Evolutionary conservation across 2,329 filamentous ascomycete species (phyloP).

Genomic region (Myriosclerotinia scirpicola): DNA sequence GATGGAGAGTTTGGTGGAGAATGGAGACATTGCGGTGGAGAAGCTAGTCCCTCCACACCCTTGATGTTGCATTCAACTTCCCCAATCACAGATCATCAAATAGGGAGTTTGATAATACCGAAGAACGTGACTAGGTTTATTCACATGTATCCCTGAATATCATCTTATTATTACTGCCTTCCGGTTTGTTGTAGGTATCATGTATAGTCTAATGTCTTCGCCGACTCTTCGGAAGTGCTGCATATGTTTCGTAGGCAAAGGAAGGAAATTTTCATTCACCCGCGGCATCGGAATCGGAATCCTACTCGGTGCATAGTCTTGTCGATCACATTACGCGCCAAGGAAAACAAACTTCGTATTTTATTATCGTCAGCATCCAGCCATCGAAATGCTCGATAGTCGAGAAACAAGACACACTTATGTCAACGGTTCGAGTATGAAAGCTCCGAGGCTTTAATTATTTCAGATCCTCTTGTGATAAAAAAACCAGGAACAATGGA

Average conservation of each 20-base stretch:
- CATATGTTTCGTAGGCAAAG: background rate
- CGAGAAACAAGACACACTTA: background rate
- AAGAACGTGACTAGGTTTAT: constrained; percentile 11
- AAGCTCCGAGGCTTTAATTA: background rate
- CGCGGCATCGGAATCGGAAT: constrained; percentile 5
- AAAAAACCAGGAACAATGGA: background rate
- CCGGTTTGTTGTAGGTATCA: background rate
- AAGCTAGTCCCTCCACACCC: constrained; percentile 10
- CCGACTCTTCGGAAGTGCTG: background rate
- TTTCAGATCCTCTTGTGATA: background rate
- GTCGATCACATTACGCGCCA: constrained; percentile 12
- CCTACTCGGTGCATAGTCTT: constrained; percentile 13
- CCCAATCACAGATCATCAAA: constrained; percentile 16
- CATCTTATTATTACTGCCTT: constrained; percentile 5
- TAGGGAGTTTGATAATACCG: background rate
- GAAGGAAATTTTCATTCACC: background rate
- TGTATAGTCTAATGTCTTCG: background rate
- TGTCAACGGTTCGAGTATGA: background rate
- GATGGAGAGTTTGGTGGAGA: constrained; percentile 16
- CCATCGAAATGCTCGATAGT: constrained; percentile 4
- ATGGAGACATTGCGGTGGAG: constrained; percentile 10
- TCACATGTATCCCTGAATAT: background rate
- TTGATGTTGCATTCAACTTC: constrained; percentile 15
- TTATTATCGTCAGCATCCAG: background rate
- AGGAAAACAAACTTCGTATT: constrained; percentile 5